These are phyloP conservation scores for Aquilaria malaccensis DNA, from an alignment of 345 rosid species.

Conservation along the genomic window DNA sequence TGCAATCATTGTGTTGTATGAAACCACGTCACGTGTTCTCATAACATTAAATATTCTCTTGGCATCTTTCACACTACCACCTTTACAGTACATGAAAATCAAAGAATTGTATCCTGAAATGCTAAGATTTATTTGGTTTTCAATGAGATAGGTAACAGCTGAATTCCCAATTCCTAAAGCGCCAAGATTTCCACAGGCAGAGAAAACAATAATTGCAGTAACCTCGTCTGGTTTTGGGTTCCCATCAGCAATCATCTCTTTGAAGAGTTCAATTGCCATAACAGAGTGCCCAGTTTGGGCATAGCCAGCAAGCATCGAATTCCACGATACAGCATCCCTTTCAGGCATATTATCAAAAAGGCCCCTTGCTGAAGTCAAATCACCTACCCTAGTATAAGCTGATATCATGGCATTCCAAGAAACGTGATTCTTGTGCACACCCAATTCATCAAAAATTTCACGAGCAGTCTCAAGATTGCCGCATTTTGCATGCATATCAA, in stretches of 20 bases:
- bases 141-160: conserved; percentile 18
- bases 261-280: conserved; percentile 27
- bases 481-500: conserved; percentile 38
- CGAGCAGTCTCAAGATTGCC: conserved; percentile 31
- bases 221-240: conserved; percentile 31
- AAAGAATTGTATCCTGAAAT: conserved; percentile 33
- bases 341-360: conserved; percentile 39
- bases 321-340: conserved; percentile 42
- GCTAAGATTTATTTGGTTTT: conserved; percentile 27
- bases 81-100: conserved; percentile 36
- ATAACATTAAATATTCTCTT: conserved; percentile 25
- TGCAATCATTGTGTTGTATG: conserved; percentile 32
- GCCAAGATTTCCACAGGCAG: conserved; percentile 43
- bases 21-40: conserved; percentile 25
- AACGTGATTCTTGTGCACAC: conserved; percentile 21
- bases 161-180: conserved; percentile 31
- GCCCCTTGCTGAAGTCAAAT: conserved; percentile 26
- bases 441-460: conserved; percentile 32
- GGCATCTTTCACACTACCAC: conserved; percentile 29
- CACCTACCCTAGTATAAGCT: conserved; percentile 28
- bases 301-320: conserved; percentile 45
- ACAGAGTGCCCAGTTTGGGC: conserved; percentile 46
- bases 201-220: conserved; percentile 31
- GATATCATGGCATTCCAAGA: conserved; percentile 46
- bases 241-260: conserved; percentile 21